A percentile compares a stretch with the other conserved stretches of the same genome.
Conservation (phyloP, 176 grass and related monocot genomes). For the Triticum urartu region DNA sequence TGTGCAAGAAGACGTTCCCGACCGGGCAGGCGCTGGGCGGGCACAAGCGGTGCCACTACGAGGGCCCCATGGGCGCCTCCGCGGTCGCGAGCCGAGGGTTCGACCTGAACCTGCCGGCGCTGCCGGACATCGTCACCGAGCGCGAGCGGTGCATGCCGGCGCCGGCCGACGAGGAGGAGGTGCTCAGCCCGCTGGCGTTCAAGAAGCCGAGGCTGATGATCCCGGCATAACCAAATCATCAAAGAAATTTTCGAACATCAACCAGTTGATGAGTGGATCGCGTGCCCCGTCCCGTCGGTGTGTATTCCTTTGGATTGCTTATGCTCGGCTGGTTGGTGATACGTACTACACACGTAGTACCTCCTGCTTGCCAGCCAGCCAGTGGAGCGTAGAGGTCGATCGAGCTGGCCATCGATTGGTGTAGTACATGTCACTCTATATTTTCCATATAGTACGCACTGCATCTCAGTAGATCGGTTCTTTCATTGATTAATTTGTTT, state of each 20-base stretch:
- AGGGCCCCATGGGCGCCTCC: slow-evolving; percentile 22
- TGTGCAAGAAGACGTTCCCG: slow-evolving; percentile 69
- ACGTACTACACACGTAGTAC: neutral
- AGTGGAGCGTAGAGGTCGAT: neutral
- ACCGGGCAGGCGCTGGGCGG: slow-evolving; percentile 71
- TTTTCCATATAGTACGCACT: neutral
- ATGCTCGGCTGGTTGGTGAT: neutral
- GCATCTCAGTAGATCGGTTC: neutral
- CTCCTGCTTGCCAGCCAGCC: neutral
- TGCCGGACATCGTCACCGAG: slow-evolving; percentile 35
- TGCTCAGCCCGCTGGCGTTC: slow-evolving; percentile 63
- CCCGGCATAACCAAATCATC: neutral
- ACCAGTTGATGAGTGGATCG: neutral
- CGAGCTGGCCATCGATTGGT: neutral
- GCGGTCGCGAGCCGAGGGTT: neutral
- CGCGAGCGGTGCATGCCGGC: slow-evolving; percentile 15
- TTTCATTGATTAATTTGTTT: slow-evolving; percentile 15
- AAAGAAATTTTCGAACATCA: neutral
- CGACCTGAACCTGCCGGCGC: slow-evolving; percentile 64
- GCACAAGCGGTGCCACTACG: slow-evolving; percentile 77
- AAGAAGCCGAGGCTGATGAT: slow-evolving; percentile 67
- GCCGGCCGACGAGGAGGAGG: slow-evolving; percentile 35
- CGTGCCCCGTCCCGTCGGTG: neutral
- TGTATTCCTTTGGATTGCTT: slow-evolving; percentile 11
- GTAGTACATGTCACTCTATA: neutral